phyloP scores from a whole-genome alignment of 768 basidiomycete species.

The Vishniacozyma victoriae region DNA sequence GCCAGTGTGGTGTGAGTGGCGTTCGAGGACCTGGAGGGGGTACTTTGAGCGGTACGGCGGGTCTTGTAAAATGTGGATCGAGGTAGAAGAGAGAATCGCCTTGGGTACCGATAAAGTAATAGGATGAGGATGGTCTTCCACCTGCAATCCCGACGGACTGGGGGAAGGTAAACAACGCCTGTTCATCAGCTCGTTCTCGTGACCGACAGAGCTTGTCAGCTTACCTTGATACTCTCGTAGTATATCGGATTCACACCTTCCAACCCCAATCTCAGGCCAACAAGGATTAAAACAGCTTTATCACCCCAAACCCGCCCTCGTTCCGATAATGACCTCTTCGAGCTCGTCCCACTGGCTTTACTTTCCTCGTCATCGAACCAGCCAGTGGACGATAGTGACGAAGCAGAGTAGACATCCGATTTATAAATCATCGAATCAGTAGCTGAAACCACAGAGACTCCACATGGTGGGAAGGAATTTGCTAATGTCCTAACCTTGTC shows the following conservation, averaged over 20 bases:
- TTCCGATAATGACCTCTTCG: constrained; percentile 1
- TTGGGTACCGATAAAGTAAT: constrained; percentile 94
- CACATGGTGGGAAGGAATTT: constrained; percentile 69
- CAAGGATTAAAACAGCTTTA: constrained; percentile 74
- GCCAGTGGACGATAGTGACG: constrained; percentile 40
- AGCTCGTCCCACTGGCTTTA: not conserved
- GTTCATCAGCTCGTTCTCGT: not conserved
- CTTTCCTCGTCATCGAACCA: constrained; percentile 16
- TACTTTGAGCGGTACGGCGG: constrained; percentile 60
- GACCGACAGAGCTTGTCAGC: constrained; percentile 11
- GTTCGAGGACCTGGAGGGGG: constrained; percentile 18
- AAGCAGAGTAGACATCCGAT: constrained; percentile 77
- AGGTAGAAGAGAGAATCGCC: constrained; percentile 65
- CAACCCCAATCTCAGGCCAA: constrained; percentile 79
- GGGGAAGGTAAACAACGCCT: constrained; percentile 85
- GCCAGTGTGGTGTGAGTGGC: constrained; percentile 5
- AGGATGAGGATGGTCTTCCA: constrained; percentile 91
- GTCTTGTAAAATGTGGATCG: constrained; percentile 59
- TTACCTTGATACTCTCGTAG: constrained; percentile 73
- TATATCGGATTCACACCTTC: constrained; percentile 95
- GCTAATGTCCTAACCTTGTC: constrained; percentile 59
- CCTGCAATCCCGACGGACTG: constrained; percentile 96
- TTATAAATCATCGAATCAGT: constrained; percentile 76
- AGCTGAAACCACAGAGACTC: constrained; percentile 74
- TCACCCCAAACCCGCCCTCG: constrained; percentile 60